phyloP scores from a whole-genome alignment of 2,329 filamentous ascomycete genomes.

The Scolecobasidium constrictum region DNA sequence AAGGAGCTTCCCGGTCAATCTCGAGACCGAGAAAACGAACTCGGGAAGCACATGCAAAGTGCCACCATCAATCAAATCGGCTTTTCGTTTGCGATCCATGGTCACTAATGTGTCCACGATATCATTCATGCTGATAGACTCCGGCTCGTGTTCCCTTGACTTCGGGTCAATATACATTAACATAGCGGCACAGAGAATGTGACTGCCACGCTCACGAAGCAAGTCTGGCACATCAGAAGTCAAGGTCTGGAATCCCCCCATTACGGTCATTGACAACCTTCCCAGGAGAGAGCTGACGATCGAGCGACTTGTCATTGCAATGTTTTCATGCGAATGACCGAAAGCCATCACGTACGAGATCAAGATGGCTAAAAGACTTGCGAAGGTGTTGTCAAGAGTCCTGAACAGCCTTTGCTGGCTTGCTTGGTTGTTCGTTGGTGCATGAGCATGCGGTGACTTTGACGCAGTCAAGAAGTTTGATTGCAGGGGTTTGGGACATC shows the following conservation, averaged over 20 bases:
- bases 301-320: no score
- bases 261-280: no score
- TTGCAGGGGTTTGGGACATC: conserved; percentile 2
- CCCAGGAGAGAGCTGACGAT: no score
- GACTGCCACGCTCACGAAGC: no score
- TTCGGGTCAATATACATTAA: no score
- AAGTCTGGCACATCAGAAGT: no score
- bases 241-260: no score
- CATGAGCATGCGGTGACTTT: background rate
- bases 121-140: conserved; percentile 1
- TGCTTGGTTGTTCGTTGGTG: background rate
- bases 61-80: background rate
- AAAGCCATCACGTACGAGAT: no score
- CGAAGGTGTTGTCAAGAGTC: conserved; percentile 5
- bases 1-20: background rate
- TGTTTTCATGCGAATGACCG: no score
- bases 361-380: conserved; percentile 7
- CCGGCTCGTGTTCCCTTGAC: background rate
- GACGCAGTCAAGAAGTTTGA: background rate
- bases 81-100: background rate
- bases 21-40: conserved; percentile 4
- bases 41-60: conserved; percentile 6
- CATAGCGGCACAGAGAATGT: no score
- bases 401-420: background rate
- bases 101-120: background rate